Evolutionary conservation across 202 grass and related monocot genomes (phyloP), one percentile per base, ranked within the genome.

Genomic region (Musa balbisiana): DNA sequence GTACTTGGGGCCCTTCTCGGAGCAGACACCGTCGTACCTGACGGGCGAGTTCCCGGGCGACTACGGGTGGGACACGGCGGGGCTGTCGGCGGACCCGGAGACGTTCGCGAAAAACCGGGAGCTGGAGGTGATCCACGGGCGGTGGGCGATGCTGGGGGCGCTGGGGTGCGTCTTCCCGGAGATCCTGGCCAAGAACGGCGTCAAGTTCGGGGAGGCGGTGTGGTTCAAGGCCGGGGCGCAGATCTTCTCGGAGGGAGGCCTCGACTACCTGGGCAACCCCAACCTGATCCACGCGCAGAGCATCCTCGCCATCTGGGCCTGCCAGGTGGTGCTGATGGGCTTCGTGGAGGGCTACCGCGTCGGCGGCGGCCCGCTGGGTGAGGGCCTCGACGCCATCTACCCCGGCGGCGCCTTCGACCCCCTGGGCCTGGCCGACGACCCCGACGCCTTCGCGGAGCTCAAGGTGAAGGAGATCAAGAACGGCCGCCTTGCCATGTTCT

Each of bases 91-190:
- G 0, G 93, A 97, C 78, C 93, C 93, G 0, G 93, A 97, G 90
- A 97, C 93, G 0, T 97, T 97, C 53, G 90, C 93, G 0, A 81
- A 88, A 10, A 97, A 97, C 82, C 75, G 93, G 3, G 90, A 96
- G 84, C 69, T 96, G 15, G 90, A 96, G 87, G 92, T 96, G 77
- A 96, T 96, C 80, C 93, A 96, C 90, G 75, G 66, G 0, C 71
- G 93, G 55, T 96, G 93, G 93, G 93, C 93, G 14, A 96, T 96
- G 93, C 72, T 96, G n/a, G 93, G 93, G 1, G 93, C 93, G 1
- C 80, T 96, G 0, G 93, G 93, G 0, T 96, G 93, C 20, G 87
- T 96, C 25, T 92, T 92, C 73, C 93, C 93, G 0, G 93, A 96
- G 73, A 83, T 96, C 78, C 76, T 97, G 9, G 53, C 90, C 60